A percentile compares a stretch with the other conserved stretches of the same genome.
These are phyloP conservation scores for Penicillium sp. DNA, from an alignment of 2,329 filamentous ascomycete species.

Conservation along the genomic window DNA sequence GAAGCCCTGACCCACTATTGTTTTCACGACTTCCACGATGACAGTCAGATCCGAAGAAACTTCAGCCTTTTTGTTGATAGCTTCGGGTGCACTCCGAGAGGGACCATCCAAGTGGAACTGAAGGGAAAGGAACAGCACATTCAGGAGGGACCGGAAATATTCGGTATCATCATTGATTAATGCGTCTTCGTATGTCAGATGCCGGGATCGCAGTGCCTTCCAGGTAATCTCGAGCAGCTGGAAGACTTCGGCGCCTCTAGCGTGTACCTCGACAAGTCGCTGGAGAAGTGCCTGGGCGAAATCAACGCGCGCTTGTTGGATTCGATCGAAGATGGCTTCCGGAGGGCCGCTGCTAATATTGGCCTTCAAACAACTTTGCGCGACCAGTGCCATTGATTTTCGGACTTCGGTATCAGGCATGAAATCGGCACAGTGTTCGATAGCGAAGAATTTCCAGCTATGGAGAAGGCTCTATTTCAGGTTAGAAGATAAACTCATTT, in stretches of 20 bases:
- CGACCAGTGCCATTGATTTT: constrained; percentile 69
- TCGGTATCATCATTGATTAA: constrained; percentile 56
- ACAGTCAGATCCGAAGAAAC: constrained; percentile 51
- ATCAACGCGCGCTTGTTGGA: constrained; percentile 73
- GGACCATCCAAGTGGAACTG: constrained; percentile 47
- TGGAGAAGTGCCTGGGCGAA: constrained; percentile 81
- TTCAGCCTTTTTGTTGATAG: constrained; percentile 36
- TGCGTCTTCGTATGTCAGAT: constrained; percentile 58
- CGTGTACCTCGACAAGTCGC: constrained; percentile 62
- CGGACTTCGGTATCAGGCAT: constrained; percentile 56
- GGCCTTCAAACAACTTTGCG: constrained; percentile 71
- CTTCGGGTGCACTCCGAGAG: constrained; percentile 35
- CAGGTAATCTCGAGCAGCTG: constrained; percentile 58
- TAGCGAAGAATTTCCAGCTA: constrained; percentile 82
- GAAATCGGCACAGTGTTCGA: constrained; percentile 72
- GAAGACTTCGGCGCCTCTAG: constrained; percentile 51
- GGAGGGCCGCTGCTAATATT: constrained; percentile 72
- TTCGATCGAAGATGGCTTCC: constrained; percentile 74
- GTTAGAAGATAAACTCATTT: constrained; percentile 26
- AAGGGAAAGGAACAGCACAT: constrained; percentile 78
- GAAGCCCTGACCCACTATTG: constrained; percentile 78
- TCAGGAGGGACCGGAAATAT: constrained; percentile 81
- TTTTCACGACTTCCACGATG: constrained; percentile 75
- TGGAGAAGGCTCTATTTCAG: constrained; percentile 67
- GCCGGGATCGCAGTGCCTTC: constrained; percentile 56